These are phyloP conservation scores for Microcera coccophila DNA, from an alignment of 2,329 filamentous ascomycete genomes.

Conservation along the genomic window DNA sequence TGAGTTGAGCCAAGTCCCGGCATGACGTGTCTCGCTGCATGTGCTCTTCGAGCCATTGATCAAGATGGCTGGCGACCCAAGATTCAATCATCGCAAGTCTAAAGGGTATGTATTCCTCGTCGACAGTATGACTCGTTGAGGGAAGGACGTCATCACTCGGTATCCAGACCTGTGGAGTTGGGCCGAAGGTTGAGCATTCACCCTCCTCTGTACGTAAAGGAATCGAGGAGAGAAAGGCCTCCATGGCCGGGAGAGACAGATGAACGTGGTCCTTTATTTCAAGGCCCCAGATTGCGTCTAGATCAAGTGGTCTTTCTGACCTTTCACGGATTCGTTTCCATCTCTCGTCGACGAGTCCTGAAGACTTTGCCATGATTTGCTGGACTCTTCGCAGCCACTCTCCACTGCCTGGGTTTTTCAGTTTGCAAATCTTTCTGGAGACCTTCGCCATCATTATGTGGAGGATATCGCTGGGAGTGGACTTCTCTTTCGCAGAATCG, in stretches of 20 bases:
- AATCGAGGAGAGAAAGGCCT: conserved; percentile 12
- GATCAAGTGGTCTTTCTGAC: conserved; percentile 1
- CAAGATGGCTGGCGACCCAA: conserved; percentile 44
- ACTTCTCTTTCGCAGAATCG: not conserved
- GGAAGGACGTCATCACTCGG: conserved; percentile 1
- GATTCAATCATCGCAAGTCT: conserved; percentile 42
- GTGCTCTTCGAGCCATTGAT: conserved; percentile 35
- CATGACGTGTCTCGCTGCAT: conserved; percentile 24
- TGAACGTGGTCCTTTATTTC: conserved; percentile 3
- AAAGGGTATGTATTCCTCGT: conserved; percentile 4
- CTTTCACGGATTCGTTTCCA: conserved; percentile 7
- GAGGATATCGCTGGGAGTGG: conserved; percentile 5
- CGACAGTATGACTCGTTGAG: not conserved
- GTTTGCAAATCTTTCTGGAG: conserved; percentile 10
- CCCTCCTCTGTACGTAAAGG: not conserved
- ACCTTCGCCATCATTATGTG: conserved; percentile 16
- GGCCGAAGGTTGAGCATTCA: conserved; percentile 4
- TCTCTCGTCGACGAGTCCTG: not conserved
- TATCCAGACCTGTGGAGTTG: conserved; percentile 3
- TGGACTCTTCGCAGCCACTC: conserved; percentile 7
- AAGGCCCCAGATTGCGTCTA: not conserved
- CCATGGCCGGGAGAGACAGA: conserved; percentile 8
- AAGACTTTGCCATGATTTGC: conserved; percentile 3
- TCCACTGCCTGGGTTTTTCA: not conserved
- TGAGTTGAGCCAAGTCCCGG: conserved; percentile 25